Percentiles rank a stretch among this genome's conserved stretches.
Conservation (phyloP, 2,329 filamentous ascomycete genomes). For the Colletotrichum somersetense region DNA sequence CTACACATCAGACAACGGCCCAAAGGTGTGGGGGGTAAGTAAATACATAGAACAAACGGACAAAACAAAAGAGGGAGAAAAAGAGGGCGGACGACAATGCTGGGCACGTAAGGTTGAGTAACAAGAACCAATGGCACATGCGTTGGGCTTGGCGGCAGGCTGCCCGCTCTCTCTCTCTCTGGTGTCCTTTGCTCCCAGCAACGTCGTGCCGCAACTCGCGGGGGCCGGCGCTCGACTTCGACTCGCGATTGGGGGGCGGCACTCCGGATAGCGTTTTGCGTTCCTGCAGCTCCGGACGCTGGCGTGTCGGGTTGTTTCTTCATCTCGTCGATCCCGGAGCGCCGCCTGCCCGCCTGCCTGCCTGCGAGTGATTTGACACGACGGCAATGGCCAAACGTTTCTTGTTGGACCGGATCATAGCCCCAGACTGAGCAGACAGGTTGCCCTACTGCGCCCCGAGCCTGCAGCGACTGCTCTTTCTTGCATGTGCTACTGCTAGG, state of each 20-base stretch:
- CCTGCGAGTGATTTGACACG: neutral
- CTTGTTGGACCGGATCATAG: slow-evolving; percentile 5
- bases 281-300: slow-evolving; percentile 2
- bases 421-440: neutral
- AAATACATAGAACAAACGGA: neutral
- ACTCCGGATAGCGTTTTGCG: neutral
- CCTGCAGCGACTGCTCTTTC: slow-evolving; percentile 11
- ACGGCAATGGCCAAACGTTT: neutral
- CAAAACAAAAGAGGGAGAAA: neutral
- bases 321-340: slow-evolving; percentile 12
- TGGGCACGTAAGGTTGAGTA: neutral
- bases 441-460: slow-evolving; percentile 20
- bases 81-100: neutral
- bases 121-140: neutral
- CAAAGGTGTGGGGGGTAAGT: neutral
- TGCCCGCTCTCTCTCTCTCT: neutral
- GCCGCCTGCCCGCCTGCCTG: neutral
- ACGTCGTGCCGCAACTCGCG: slow-evolving; percentile 2
- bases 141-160: slow-evolving; percentile 2
- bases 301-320: neutral
- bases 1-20: too few relatives aligned
- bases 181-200: neutral
- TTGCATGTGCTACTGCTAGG: neutral
- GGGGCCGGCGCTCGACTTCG: slow-evolving; percentile 10
- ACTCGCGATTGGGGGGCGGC: neutral